Evolutionary conservation across 208 protist species (phyloP).

Genomic region (Trypanosoma conorhini): DNA sequence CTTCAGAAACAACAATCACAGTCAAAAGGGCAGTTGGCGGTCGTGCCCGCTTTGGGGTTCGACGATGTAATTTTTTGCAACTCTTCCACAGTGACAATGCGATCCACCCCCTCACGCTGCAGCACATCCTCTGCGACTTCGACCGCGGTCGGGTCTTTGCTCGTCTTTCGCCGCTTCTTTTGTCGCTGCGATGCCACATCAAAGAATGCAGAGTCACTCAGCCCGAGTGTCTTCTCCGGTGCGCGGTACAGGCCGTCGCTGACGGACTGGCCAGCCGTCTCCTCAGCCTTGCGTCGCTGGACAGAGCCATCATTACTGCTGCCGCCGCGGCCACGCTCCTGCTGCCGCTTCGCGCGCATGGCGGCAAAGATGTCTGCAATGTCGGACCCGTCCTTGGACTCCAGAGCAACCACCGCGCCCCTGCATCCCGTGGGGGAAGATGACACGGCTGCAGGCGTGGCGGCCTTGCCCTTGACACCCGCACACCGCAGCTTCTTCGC

Average conservation of each 20-base stretch:
- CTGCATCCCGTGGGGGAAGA: not conserved
- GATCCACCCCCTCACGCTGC: constrained; percentile 69
- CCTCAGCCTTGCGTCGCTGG: not conserved
- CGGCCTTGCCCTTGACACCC: not conserved
- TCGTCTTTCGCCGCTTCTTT: constrained; percentile 1
- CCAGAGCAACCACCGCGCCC: not conserved
- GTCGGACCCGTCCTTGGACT: constrained; percentile 4
- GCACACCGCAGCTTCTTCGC: constrained; percentile 19
- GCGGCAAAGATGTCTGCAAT: constrained; percentile 34
- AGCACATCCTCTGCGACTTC: constrained; percentile 22
- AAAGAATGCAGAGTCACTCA: constrained; percentile 87
- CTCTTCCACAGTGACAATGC: constrained; percentile 75
- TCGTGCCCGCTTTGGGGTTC: constrained; percentile 74
- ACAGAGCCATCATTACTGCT: not conserved
- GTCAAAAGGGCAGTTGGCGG: constrained; percentile 90
- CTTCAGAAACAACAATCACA: constrained; percentile 90
- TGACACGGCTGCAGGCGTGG: not conserved
- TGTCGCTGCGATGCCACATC: constrained; percentile 30
- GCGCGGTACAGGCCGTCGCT: constrained; percentile 77
- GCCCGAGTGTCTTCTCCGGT: constrained; percentile 69
- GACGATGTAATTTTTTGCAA: constrained; percentile 79
- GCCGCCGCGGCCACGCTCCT: not conserved
- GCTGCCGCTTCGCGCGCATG: constrained; percentile 13
- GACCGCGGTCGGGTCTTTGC: constrained; percentile 8
- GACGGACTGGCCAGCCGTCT: not conserved